These are phyloP conservation scores for Zhuliangozyma blackwelliae DNA, from an alignment of 1,139 yeast species.

Conservation along the genomic window DNA sequence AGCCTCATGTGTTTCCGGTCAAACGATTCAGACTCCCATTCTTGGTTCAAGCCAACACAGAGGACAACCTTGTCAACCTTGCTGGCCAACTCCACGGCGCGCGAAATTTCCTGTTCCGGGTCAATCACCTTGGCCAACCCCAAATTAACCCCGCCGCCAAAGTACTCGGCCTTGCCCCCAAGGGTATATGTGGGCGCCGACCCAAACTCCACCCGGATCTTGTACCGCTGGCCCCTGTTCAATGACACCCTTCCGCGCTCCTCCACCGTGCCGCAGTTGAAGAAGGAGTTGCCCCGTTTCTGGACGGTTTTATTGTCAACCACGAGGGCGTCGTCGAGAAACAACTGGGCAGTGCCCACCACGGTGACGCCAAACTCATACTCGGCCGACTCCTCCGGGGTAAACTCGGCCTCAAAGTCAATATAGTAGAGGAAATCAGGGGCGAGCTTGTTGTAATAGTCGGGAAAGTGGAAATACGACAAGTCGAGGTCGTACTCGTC, in stretches of 20 bases:
- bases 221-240: conserved; percentile 39
- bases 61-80: conserved; percentile 35
- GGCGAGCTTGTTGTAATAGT: conserved; percentile 32
- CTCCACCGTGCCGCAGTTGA: conserved; percentile 46
- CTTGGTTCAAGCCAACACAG: conserved; percentile 36
- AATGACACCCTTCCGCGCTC: conserved; percentile 34
- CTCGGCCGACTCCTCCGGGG: conserved; percentile 43
- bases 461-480: conserved; percentile 41
- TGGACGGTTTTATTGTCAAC: conserved; percentile 56
- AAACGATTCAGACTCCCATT: conserved; percentile 33
- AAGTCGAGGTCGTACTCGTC: conserved; percentile 32
- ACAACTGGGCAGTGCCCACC: conserved; percentile 51
- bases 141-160: conserved; percentile 28
- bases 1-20: conserved; percentile 30
- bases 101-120: conserved; percentile 18
- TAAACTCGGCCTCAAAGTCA: conserved; percentile 41
- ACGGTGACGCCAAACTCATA: conserved; percentile 50
- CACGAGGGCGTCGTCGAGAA: conserved; percentile 45
- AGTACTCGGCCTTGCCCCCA: conserved; percentile 14
- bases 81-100: conserved; percentile 24
- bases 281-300: conserved; percentile 42
- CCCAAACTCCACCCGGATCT: conserved; percentile 48
- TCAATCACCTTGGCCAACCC: conserved; percentile 21
- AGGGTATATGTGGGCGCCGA: conserved; percentile 41
- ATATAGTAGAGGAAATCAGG: conserved; percentile 26